Percentiles rank a stretch among this genome's conserved stretches.
Conservation (phyloP, 371 early-diverging fungal genomes). For the Syncephalastrum contaminatum region DNA sequence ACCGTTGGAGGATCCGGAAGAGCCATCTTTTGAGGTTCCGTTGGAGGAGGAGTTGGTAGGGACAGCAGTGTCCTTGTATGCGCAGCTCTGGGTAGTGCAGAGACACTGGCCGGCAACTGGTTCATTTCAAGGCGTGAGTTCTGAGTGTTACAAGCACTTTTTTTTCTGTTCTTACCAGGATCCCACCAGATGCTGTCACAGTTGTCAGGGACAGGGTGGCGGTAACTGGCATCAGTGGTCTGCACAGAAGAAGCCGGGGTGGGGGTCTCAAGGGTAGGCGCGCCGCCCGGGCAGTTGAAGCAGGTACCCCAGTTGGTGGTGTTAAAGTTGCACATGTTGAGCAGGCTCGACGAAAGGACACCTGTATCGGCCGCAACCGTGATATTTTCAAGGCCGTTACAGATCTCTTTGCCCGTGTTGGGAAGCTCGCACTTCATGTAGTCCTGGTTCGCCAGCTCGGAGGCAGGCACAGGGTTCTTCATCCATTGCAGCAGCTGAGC, state of each 20-base stretch:
- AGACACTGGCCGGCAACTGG: constrained; percentile 52
- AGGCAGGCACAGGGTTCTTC: constrained; percentile 68
- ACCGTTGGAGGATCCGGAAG: constrained; percentile 3
- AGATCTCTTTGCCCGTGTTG: constrained; percentile 68
- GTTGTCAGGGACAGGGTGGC: constrained; percentile 59
- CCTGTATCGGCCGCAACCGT: constrained; percentile 35
- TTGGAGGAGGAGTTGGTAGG: constrained; percentile 30
- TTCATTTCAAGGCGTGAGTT: neutral
- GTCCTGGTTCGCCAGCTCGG: constrained; percentile 50
- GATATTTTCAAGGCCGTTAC: constrained; percentile 68
- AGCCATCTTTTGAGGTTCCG: constrained; percentile 12
- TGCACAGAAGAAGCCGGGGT: constrained; percentile 45
- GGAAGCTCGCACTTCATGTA: constrained; percentile 65
- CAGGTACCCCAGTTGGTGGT: constrained; percentile 61
- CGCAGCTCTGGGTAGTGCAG: constrained; percentile 49
- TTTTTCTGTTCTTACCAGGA: constrained; percentile 36
- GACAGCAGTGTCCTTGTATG: constrained; percentile 51
- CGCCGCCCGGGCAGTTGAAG: constrained; percentile 60
- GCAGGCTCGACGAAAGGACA: constrained; percentile 38
- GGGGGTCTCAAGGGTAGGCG: constrained; percentile 55
- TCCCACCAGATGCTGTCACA: constrained; percentile 80
- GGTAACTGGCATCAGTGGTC: constrained; percentile 37
- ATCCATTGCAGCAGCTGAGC: constrained; percentile 68
- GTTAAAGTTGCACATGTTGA: constrained; percentile 58
- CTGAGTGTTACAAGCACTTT: neutral